Evolutionary conservation across 2,329 filamentous ascomycete species (phyloP).

Genomic region (Aquanectria penicillioides): DNA sequence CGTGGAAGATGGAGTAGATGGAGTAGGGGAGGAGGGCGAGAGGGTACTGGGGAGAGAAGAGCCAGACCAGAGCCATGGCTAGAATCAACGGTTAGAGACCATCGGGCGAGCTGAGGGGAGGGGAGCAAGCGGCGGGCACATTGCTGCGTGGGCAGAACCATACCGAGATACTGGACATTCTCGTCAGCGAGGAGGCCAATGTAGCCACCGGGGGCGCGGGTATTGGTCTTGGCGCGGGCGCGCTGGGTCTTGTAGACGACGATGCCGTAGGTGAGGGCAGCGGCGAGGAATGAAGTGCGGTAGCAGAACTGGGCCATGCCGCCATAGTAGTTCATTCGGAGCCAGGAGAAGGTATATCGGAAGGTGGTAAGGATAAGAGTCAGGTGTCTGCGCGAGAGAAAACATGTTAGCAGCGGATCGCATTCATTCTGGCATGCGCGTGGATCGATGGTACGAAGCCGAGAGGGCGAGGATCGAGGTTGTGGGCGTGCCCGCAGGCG

Average conservation of each 20-base stretch:
- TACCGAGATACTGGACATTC: conserved; percentile 97
- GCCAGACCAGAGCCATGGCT: conserved; percentile 97
- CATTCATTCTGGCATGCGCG: neutral
- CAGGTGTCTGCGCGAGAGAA: conserved; percentile 76
- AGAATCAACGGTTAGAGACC: conserved; percentile 30
- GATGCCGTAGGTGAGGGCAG: conserved; percentile 93
- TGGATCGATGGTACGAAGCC: conserved; percentile 2
- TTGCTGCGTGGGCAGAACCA: conserved; percentile 15
- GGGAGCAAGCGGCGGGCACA: neutral
- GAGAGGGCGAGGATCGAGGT: neutral
- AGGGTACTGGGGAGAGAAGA: conserved; percentile 88
- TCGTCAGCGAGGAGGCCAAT: conserved; percentile 83
- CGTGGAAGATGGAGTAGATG: conserved; percentile 98
- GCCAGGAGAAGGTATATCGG: conserved; percentile 86
- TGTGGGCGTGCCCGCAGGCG: conserved; percentile 29
- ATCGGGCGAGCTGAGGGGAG: too few relatives aligned
- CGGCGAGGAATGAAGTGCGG: conserved; percentile 88
- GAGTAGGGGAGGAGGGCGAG: conserved; percentile 92
- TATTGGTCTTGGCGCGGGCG: conserved; percentile 80
- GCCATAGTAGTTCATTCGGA: conserved; percentile 88
- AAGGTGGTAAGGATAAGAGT: conserved; percentile 84
- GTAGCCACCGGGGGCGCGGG: conserved; percentile 66
- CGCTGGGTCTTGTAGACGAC: conserved; percentile 98
- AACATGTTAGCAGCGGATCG: conserved; percentile 25
- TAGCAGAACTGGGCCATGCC: conserved; percentile 84